Conservation (phyloP, 1,139 yeast genomes). For the Scheffersomyces lignicola region DNA sequence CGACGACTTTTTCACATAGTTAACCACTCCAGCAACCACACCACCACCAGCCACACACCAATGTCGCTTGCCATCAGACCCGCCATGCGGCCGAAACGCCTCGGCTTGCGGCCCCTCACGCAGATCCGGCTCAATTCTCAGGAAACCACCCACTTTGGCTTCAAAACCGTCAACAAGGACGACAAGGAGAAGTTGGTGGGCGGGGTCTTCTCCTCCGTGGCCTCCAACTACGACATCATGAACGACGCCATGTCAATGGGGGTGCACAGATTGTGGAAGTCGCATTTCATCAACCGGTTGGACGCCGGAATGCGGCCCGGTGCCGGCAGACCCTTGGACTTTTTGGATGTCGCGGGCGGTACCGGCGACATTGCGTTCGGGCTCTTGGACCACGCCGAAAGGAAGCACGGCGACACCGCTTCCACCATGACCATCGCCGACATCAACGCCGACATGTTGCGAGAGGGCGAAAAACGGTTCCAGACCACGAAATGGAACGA, state of each 20-base stretch:
- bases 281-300: constrained; percentile 79
- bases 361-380: constrained; percentile 99
- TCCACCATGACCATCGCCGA: constrained; percentile 91
- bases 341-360: constrained; percentile 98
- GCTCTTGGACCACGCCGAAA: constrained; percentile 84
- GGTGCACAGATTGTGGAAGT: constrained; percentile 92
- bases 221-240: constrained; percentile 92
- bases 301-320: constrained; percentile 96
- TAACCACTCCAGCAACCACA: no score
- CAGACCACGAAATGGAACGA: constrained; percentile 52
- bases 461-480: constrained; percentile 83
- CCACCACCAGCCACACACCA: constrained; percentile 6
- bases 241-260: constrained; percentile 98
- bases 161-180: constrained; percentile 73
- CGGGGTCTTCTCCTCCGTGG: constrained; percentile 91
- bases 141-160: constrained; percentile 87
- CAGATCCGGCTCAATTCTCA: constrained; percentile 1
- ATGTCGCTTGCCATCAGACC: constrained; percentile 7
- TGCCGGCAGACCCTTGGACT: constrained; percentile 70
- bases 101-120: not conserved
- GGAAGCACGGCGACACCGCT: constrained; percentile 69
- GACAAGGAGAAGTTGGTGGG: constrained; percentile 88
- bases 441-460: constrained; percentile 93
- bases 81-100: no score
- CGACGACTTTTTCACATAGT: no score